phyloP scores from a whole-genome alignment of 371 early-diverging fungal genomes.

The Nematocida sp. region DNA sequence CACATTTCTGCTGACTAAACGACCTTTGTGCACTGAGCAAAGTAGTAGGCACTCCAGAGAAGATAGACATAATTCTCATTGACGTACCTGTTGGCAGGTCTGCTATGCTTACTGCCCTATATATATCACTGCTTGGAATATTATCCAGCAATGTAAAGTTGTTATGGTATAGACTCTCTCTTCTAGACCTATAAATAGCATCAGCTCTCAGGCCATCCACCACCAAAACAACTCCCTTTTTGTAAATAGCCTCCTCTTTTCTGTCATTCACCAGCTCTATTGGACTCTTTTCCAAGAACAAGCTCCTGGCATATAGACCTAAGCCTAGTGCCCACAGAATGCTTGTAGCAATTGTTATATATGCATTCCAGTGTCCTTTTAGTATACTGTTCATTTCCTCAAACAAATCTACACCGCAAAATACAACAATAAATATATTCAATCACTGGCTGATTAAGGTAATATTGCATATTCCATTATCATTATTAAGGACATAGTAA shows the following conservation, averaged over 20 bases:
- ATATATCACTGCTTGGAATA: conserved; percentile 17
- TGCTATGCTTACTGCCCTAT: conserved; percentile 46
- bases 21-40: conserved; percentile 52
- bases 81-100: conserved; percentile 63
- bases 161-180: conserved; percentile 23
- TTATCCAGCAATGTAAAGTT: conserved; percentile 20
- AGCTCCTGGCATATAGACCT: conserved; percentile 4
- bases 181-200: conserved; percentile 29
- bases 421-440: too few species aligned
- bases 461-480: too few species aligned
- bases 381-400: too few species aligned
- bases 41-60: conserved; percentile 61
- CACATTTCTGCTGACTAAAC: conserved; percentile 35
- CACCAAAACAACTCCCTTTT: conserved; percentile 58
- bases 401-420: too few species aligned
- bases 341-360: too few species aligned
- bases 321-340: conserved; percentile 1
- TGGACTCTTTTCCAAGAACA: conserved; percentile 19
- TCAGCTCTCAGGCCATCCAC: conserved; percentile 63
- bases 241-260: conserved; percentile 1
- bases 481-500: too few species aligned
- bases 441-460: too few species aligned
- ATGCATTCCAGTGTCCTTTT: too few species aligned
- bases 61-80: conserved; percentile 51
- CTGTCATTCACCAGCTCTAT: neutral